Percentiles rank a stretch among this genome's conserved stretches.
Conservation (phyloP, 2,329 filamentous ascomycete species). For the Paecilomyces formosus region DNA sequence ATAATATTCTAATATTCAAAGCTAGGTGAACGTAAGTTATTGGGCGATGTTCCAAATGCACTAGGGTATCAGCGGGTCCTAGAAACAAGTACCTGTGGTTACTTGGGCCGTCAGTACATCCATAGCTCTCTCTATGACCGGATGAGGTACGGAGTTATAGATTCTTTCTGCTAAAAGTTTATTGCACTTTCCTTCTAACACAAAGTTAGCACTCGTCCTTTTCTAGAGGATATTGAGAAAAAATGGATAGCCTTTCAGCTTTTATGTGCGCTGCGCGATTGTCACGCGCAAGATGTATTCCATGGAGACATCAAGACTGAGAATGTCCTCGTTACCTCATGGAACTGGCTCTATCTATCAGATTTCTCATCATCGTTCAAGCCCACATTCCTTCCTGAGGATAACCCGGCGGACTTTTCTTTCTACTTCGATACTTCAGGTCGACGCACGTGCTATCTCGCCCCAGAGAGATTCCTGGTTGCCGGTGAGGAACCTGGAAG, state of each 20-base stretch:
- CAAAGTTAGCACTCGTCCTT: slow-evolving; percentile 73
- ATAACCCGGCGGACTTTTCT: slow-evolving; percentile 94
- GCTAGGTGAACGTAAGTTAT: slow-evolving; percentile 66
- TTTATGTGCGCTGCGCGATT: slow-evolving; percentile 84
- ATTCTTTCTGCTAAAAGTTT: background rate
- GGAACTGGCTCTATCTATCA: slow-evolving; percentile 98
- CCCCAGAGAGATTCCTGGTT: slow-evolving; percentile 82
- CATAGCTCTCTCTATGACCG: slow-evolving; percentile 97
- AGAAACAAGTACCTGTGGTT: slow-evolving; percentile 86
- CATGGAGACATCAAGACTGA: slow-evolving; percentile 99
- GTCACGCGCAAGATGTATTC: slow-evolving; percentile 79
- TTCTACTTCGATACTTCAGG: slow-evolving; percentile 96
- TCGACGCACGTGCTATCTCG: slow-evolving; percentile 86
- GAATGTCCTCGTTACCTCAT: slow-evolving; percentile 92
- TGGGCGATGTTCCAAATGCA: slow-evolving; percentile 83
- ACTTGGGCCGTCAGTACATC: slow-evolving; percentile 87
- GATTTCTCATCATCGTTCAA: slow-evolving; percentile 97
- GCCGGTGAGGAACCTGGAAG: slow-evolving; percentile 59
- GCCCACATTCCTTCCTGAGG: slow-evolving; percentile 84
- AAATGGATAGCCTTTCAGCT: slow-evolving; percentile 98
- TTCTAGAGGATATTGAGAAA: slow-evolving; percentile 95
- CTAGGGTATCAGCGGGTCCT: slow-evolving; percentile 83
- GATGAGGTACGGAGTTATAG: slow-evolving; percentile 46
- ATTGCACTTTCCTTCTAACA: slow-evolving; percentile 15
- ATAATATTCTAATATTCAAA: slow-evolving; percentile 11